Evolutionary conservation across 331 rosid species (phyloP).

Genomic region (Cydonia oblonga): DNA sequence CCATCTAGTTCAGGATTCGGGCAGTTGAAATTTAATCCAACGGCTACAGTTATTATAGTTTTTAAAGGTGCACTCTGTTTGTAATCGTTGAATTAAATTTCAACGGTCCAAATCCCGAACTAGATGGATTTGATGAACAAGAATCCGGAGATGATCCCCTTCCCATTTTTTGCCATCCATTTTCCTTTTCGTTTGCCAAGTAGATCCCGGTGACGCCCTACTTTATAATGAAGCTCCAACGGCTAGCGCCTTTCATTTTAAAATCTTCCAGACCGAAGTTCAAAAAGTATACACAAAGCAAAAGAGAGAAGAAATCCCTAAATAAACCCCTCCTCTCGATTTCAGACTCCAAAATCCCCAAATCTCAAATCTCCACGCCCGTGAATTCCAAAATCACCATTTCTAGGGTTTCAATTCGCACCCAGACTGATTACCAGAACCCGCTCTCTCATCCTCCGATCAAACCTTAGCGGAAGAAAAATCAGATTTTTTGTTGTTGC

Average conservation of each 20-base stretch:
- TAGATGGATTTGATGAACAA: fast-evolving
- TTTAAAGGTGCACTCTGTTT: fast-evolving
- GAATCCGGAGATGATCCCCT: too few relatives aligned
- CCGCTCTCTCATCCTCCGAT: not conserved
- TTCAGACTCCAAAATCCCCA: not conserved
- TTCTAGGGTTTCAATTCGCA: conserved; percentile 5
- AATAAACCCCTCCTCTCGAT: not conserved
- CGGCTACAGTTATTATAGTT: fast-evolving
- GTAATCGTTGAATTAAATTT: too few relatives aligned
- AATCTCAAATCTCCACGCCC: not conserved
- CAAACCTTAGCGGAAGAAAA: not conserved
- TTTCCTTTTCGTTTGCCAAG: not conserved
- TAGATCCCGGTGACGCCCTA: not conserved
- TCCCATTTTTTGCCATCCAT: not conserved
- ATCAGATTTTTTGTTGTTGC: not conserved
- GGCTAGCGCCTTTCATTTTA: conserved; percentile 25
- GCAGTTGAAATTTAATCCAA: too few relatives aligned
- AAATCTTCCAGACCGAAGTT: not conserved
- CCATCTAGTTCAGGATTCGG: fast-evolving
- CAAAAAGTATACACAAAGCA: not conserved
- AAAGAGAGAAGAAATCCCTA: not conserved
- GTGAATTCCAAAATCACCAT: not conserved
- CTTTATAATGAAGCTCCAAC: conserved; percentile 24
- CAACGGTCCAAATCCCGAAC: too few relatives aligned
- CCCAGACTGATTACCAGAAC: not conserved